These are phyloP conservation scores for Erucastrum elatum DNA, from an alignment of 345 rosid species.

Conservation along the genomic window DNA sequence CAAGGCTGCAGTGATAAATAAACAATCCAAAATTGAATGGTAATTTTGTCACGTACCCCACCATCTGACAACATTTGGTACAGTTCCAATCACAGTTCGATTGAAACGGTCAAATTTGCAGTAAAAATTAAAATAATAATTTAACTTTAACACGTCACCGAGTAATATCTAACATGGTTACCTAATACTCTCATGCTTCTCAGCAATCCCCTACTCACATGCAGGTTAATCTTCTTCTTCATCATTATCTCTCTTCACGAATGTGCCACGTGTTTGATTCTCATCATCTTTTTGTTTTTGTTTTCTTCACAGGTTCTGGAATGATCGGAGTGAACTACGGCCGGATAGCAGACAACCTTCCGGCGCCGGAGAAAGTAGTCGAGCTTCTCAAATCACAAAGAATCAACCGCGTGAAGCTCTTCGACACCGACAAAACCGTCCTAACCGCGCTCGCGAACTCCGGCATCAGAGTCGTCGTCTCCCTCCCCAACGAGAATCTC, in stretches of 20 bases:
- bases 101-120: slow-evolving; percentile 35
- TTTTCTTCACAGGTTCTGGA: slow-evolving; percentile 45
- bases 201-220: slow-evolving; percentile 21
- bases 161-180: slow-evolving; percentile 22
- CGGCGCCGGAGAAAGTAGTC: slow-evolving; percentile 68
- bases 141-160: slow-evolving; percentile 26
- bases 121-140: background rate
- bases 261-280: background rate
- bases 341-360: slow-evolving; percentile 69
- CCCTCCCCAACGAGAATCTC: slow-evolving; percentile 82
- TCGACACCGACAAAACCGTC: slow-evolving; percentile 70
- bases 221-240: slow-evolving; percentile 41
- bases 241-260: slow-evolving; percentile 16
- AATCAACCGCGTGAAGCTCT: slow-evolving; percentile 60
- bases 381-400: slow-evolving; percentile 66
- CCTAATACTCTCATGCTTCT: slow-evolving; percentile 38
- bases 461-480: slow-evolving; percentile 61
- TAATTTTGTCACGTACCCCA: slow-evolving; percentile 31
- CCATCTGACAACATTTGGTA: slow-evolving; percentile 22
- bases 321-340: slow-evolving; percentile 85
- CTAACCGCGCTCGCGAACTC: slow-evolving; percentile 68
- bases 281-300: slow-evolving; percentile 17
- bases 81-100: slow-evolving; percentile 31
- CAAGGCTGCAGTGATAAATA: slow-evolving; percentile 5
- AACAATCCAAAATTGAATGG: background rate